A percentile compares a stretch with the other conserved stretches of the same genome.
Conservation (phyloP, 805 yeast species). For the Komagataella pseudopastoris region DNA sequence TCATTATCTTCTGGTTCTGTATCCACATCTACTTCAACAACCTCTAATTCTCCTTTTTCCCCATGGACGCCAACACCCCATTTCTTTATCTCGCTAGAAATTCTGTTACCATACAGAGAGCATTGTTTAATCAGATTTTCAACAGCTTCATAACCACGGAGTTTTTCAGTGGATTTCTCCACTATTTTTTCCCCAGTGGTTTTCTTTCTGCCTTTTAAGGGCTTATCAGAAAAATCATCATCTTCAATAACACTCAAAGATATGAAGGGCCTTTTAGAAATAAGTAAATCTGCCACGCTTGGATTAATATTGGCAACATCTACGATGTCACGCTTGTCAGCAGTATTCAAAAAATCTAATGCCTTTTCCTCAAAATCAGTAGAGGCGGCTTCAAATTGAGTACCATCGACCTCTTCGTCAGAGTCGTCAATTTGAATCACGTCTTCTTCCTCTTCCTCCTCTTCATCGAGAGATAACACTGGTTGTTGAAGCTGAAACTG, state of each 20-base stretch:
- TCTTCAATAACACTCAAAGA: slow-evolving; percentile 46
- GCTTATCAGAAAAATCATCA: slow-evolving; percentile 29
- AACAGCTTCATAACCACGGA: slow-evolving; percentile 87
- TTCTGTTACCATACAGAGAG: slow-evolving; percentile 58
- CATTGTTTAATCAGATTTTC: slow-evolving; percentile 84
- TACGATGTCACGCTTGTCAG: slow-evolving; percentile 59
- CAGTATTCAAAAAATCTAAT: slow-evolving; percentile 66
- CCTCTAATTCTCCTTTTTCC: slow-evolving; percentile 47
- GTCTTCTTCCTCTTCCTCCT: slow-evolving; percentile 9
- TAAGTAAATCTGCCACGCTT: slow-evolving; percentile 46
- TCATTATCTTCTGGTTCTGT: slow-evolving; percentile 14
- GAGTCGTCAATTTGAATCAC: slow-evolving; percentile 32
- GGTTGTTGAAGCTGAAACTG: background rate
- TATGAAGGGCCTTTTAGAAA: slow-evolving; percentile 58
- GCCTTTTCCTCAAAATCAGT: slow-evolving; percentile 48
- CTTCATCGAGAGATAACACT: background rate
- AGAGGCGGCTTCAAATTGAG: background rate
- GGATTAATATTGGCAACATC: slow-evolving; percentile 69
- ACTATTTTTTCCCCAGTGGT: slow-evolving; percentile 64
- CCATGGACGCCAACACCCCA: slow-evolving; percentile 86
- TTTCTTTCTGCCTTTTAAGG: slow-evolving; percentile 25
- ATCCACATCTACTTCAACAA: slow-evolving; percentile 33
- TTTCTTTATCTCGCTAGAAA: slow-evolving; percentile 55
- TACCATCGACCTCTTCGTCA: slow-evolving; percentile 21
- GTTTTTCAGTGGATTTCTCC: slow-evolving; percentile 52